phyloP scores from a whole-genome alignment of 2,329 filamentous ascomycete genomes.

The Thelonectria rubi region DNA sequence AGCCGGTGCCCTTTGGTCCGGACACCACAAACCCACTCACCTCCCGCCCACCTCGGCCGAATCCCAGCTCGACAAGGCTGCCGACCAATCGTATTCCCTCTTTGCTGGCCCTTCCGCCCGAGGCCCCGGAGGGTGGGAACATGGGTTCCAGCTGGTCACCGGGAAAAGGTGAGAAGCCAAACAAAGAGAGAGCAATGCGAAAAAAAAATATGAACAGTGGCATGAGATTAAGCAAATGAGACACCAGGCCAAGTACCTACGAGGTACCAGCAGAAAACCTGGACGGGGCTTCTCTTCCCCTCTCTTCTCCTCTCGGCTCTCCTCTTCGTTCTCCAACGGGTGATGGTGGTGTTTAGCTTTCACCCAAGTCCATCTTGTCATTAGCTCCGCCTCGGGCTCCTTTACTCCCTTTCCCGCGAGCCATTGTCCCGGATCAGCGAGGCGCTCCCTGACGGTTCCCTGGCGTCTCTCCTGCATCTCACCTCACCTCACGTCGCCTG shows the following conservation, averaged over 20 bases:
- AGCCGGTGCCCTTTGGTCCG: conserved; percentile 25
- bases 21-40: conserved; percentile 15
- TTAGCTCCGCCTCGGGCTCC: conserved; percentile 21
- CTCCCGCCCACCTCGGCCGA: conserved; percentile 22
- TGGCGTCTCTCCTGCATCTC: conserved; percentile 23
- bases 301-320: not conserved
- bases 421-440: conserved; percentile 30
- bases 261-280: conserved; percentile 2
- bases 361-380: conserved; percentile 1
- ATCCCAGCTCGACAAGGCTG: conserved; percentile 10
- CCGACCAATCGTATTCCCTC: conserved; percentile 10
- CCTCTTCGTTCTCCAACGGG: not conserved
- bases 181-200: conserved; percentile 1
- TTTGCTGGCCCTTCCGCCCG: conserved; percentile 22
- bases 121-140: conserved; percentile 20
- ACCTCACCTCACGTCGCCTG: conserved; percentile 9
- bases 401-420: conserved; percentile 24
- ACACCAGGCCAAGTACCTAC: not conserved
- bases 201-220: conserved; percentile 8
- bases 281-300: conserved; percentile 1
- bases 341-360: not conserved
- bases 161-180: conserved; percentile 2
- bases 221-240: conserved; percentile 1
- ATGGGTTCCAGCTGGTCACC: conserved; percentile 12
- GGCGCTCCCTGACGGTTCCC: conserved; percentile 10